Conservation (phyloP, 345 rosid genomes). For the Limnanthes douglasii region DNA sequence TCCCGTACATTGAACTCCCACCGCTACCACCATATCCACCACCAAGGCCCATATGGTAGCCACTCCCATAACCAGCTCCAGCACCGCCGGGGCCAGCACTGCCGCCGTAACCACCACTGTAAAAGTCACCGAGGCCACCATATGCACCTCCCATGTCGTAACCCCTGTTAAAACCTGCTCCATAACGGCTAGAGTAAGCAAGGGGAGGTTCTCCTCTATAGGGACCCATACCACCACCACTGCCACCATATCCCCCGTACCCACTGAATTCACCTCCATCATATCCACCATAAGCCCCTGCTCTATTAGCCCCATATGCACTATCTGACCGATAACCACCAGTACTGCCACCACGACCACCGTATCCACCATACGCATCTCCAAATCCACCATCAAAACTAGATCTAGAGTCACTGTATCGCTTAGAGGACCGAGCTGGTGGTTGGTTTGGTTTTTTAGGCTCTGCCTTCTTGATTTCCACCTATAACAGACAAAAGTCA, state of each 20-base stretch:
- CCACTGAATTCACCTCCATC: constrained; percentile 52
- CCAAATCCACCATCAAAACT: constrained; percentile 41
- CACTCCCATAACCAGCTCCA: constrained; percentile 26
- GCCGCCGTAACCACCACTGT: constrained; percentile 45
- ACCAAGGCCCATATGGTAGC: constrained; percentile 23
- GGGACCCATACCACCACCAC: constrained; percentile 44
- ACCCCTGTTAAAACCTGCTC: constrained; percentile 56
- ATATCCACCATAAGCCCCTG: constrained; percentile 48
- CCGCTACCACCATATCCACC: constrained; percentile 20
- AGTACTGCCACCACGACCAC: constrained; percentile 35
- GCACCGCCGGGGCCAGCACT: constrained; percentile 18
- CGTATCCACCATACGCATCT: constrained; percentile 43
- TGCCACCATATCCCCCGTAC: constrained; percentile 61
- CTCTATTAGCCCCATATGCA: constrained; percentile 44
- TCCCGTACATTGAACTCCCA: constrained; percentile 18
- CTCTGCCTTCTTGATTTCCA: constrained; percentile 97
- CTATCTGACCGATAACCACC: constrained; percentile 49
- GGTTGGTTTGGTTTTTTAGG: constrained; percentile 87
- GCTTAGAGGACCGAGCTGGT: constrained; percentile 37
- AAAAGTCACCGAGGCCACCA: constrained; percentile 45
- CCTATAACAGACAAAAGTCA: too few species aligned
- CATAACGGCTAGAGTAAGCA: constrained; percentile 69
- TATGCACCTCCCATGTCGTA: constrained; percentile 46
- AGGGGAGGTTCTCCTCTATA: constrained; percentile 62
- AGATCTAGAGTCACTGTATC: constrained; percentile 46